A percentile compares a stretch with the other conserved stretches of the same genome.
phyloP scores from a whole-genome alignment of 2,329 filamentous ascomycete species.

The Penicillium sp. region DNA sequence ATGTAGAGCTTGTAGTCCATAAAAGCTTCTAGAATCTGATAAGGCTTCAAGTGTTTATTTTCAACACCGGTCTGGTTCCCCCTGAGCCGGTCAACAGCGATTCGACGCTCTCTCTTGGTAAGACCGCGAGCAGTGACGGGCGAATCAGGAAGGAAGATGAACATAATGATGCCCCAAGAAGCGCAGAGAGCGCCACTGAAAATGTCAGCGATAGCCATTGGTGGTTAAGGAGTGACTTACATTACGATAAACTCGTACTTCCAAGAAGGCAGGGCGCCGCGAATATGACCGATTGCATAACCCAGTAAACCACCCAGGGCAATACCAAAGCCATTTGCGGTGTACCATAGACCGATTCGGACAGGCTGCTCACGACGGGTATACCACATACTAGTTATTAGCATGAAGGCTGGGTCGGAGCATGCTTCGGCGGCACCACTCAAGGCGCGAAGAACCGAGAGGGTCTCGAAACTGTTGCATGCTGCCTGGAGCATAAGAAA shows the following conservation, averaged over 20 bases:
- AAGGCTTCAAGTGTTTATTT: constrained; percentile 52
- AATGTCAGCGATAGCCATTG: not conserved
- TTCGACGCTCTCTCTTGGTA: constrained; percentile 47
- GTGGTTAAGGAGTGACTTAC: constrained; percentile 15
- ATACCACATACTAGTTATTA: constrained; percentile 63
- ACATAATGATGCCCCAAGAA: constrained; percentile 56
- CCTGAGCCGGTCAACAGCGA: constrained; percentile 52
- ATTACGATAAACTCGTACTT: constrained; percentile 66
- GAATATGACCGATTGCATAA: constrained; percentile 58
- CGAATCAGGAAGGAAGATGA: constrained; percentile 54
- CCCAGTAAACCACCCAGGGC: constrained; percentile 54
- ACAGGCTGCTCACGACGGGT: constrained; percentile 59
- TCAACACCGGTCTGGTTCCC: constrained; percentile 57
- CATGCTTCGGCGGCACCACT: constrained; percentile 55
- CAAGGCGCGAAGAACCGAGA: constrained; percentile 54
- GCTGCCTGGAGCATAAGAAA: constrained; percentile 52
- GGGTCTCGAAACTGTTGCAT: constrained; percentile 51
- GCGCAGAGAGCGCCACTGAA: constrained; percentile 50
- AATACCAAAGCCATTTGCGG: constrained; percentile 56
- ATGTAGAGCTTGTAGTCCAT: constrained; percentile 56
- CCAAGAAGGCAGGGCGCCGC: constrained; percentile 55
- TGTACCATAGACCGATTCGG: constrained; percentile 57
- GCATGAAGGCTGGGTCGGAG: constrained; percentile 57
- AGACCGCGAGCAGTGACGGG: constrained; percentile 53
- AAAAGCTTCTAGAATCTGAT: constrained; percentile 54